These are phyloP conservation scores for Rhizophlyctis rosea DNA, from an alignment of 192 early-diverging fungal species.

Conservation along the genomic window DNA sequence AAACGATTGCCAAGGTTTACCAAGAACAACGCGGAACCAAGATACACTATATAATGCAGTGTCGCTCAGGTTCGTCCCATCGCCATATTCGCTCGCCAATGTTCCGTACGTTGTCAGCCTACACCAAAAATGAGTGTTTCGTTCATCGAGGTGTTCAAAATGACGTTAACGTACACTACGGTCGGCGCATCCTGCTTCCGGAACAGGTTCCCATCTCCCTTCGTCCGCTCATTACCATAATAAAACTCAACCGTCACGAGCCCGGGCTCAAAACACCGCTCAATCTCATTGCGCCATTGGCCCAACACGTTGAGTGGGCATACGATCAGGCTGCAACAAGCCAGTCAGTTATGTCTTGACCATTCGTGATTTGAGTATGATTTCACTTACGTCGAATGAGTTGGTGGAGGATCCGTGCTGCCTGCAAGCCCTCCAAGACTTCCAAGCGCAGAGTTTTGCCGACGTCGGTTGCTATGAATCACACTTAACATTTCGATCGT, in stretches of 20 bases:
- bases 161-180: too few relatives aligned
- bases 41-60: constrained; percentile 55
- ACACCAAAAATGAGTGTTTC: neutral
- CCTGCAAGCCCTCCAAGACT: too few relatives aligned
- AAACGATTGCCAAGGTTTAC: too few relatives aligned
- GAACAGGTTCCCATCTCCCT: constrained; percentile 2
- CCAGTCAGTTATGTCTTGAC: too few relatives aligned
- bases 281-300: constrained; percentile 37
- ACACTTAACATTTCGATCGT: constrained; percentile 38
- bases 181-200: constrained; percentile 6
- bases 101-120: constrained; percentile 37
- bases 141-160: neutral
- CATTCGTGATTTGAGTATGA: neutral
- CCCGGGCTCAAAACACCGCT: constrained; percentile 7
- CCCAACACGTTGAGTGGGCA: constrained; percentile 36
- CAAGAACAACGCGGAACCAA: constrained; percentile 80
- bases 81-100: constrained; percentile 32
- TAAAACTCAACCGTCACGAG: constrained; percentile 10
- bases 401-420: too few relatives aligned
- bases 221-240: constrained; percentile 22
- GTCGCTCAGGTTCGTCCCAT: constrained; percentile 2
- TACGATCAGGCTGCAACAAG: constrained; percentile 28
- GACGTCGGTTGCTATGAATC: constrained; percentile 29
- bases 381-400: neutral
- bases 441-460: neutral